These are phyloP conservation scores for Symmetrospora coprosmae DNA, from an alignment of 768 basidiomycete genomes.

Conservation along the genomic window DNA sequence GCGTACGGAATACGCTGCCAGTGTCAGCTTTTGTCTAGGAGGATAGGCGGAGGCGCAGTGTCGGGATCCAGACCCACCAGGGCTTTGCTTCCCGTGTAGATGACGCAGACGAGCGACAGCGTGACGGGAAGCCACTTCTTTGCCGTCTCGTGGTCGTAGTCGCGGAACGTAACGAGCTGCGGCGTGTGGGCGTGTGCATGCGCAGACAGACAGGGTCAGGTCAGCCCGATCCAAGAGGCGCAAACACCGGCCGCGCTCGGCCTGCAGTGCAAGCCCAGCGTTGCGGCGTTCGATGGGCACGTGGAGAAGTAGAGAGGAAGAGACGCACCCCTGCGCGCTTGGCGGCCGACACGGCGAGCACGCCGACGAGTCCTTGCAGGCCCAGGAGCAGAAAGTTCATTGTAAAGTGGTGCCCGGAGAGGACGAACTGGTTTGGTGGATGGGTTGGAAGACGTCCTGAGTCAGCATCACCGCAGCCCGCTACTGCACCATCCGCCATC, in stretches of 20 bases:
- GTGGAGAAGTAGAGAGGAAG: conserved; percentile 23
- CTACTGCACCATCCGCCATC: not conserved
- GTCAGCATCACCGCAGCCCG: conserved; percentile 9
- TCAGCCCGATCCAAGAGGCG: too few relatives aligned
- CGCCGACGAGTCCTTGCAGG: conserved; percentile 80
- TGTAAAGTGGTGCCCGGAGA: conserved; percentile 79
- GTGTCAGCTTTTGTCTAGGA: too few relatives aligned
- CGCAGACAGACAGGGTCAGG: conserved; percentile 12
- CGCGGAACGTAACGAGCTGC: conserved; percentile 62
- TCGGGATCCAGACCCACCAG: conserved; percentile 48
- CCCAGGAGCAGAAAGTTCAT: conserved; percentile 93
- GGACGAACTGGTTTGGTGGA: conserved; percentile 55
- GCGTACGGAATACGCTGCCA: not conserved
- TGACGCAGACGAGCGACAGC: conserved; percentile 75
- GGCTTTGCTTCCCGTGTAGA: conserved; percentile 95
- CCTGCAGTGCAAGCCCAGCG: too few relatives aligned
- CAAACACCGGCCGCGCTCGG: too few relatives aligned
- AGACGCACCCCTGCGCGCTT: conserved; percentile 51
- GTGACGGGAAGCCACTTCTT: conserved; percentile 92
- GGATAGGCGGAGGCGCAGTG: not conserved
- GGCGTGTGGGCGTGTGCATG: not conserved
- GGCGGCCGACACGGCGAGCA: conserved; percentile 54
- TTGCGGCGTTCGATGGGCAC: too few relatives aligned
- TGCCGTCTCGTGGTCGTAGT: conserved; percentile 68
- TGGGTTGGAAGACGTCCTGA: too few relatives aligned